Conservation (phyloP, 2,329 filamentous ascomycete species). For the Colletotrichum chrysophilum region DNA sequence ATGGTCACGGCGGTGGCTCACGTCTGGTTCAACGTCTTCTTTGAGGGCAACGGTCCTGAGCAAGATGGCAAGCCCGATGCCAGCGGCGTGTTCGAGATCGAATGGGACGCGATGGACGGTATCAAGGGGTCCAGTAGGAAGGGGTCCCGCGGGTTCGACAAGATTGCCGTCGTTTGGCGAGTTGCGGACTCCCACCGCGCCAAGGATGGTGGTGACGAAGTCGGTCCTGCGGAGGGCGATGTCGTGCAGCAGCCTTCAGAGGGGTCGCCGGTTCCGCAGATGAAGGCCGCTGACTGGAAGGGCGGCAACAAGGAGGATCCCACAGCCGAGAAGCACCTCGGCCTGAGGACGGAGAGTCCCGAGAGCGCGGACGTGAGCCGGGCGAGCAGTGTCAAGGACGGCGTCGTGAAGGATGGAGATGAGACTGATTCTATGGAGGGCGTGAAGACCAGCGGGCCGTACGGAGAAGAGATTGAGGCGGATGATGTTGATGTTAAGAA, state of each 20-base stretch:
- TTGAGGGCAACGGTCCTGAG: conserved; percentile 82
- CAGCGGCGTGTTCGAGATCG: conserved; percentile 66
- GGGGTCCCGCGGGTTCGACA: conserved; percentile 82
- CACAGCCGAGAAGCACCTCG: conserved; percentile 66
- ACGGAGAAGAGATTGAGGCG: conserved; percentile 31
- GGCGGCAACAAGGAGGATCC: conserved; percentile 56
- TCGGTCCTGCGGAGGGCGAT: conserved; percentile 23
- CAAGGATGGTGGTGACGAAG: conserved; percentile 28
- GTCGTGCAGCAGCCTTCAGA: conserved; percentile 66
- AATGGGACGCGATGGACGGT: conserved; percentile 80
- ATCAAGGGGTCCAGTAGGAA: conserved; percentile 89
- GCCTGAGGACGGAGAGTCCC: conserved; percentile 68
- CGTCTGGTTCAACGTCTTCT: conserved; percentile 96
- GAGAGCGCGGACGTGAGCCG: conserved; percentile 72
- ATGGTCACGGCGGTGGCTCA: conserved; percentile 94
- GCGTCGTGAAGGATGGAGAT: conserved; percentile 24
- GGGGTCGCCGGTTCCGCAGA: conserved; percentile 74
- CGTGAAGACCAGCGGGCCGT: conserved; percentile 40
- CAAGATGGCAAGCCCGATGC: conserved; percentile 68
- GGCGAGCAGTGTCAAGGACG: conserved; percentile 70
- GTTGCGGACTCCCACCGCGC: conserved; percentile 25
- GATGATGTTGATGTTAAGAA: conserved; percentile 12
- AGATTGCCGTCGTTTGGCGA: conserved; percentile 85
- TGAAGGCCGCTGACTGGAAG: conserved; percentile 76
- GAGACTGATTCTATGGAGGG: conserved; percentile 31